Percentiles rank a stretch among this genome's conserved stretches.
Evolutionary conservation across 2,329 filamentous ascomycete species (phyloP).

Genomic region (Diplodia scrobiculata): DNA sequence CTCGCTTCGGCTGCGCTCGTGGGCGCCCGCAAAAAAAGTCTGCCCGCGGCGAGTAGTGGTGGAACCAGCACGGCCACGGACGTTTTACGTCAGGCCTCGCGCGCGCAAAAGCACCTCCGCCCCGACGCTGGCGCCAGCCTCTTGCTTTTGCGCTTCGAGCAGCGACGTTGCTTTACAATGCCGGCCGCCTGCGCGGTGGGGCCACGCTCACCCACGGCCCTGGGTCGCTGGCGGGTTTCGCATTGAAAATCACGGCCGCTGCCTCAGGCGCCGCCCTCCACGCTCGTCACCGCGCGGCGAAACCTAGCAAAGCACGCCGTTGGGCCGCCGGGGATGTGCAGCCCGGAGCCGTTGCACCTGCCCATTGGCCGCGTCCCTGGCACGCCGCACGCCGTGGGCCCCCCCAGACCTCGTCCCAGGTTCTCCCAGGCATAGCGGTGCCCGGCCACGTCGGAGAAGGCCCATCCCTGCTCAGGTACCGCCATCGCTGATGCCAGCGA

Average conservation of each 20-base stretch:
- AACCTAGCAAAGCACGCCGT: constrained; percentile 22
- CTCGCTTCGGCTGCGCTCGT: constrained; percentile 6
- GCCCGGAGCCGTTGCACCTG: constrained; percentile 12
- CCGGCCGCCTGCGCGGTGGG: background rate
- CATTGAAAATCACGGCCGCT: constrained; percentile 19
- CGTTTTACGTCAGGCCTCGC: constrained; percentile 24
- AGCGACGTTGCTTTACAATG: background rate
- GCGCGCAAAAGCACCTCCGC: background rate
- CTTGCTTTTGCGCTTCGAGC: background rate
- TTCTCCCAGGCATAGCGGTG: constrained; percentile 12
- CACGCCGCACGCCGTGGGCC: constrained; percentile 14
- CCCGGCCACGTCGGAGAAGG: constrained; percentile 20
- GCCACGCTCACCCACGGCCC: constrained; percentile 1
- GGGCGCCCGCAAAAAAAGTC: constrained; percentile 1
- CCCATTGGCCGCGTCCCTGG: constrained; percentile 21
- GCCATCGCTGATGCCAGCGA: constrained; percentile 7
- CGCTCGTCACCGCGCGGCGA: constrained; percentile 17
- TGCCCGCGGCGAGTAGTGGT: background rate
- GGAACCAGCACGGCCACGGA: background rate
- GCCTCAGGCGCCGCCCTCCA: constrained; percentile 4
- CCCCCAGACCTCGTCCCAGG: constrained; percentile 5
- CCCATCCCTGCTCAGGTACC: constrained; percentile 23
- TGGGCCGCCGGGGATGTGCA: constrained; percentile 18
- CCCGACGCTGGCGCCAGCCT: no score
- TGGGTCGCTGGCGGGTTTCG: constrained; percentile 27